These are phyloP conservation scores for Solanum sejunctum DNA, from an alignment of 257 asterid species.

Conservation along the genomic window DNA sequence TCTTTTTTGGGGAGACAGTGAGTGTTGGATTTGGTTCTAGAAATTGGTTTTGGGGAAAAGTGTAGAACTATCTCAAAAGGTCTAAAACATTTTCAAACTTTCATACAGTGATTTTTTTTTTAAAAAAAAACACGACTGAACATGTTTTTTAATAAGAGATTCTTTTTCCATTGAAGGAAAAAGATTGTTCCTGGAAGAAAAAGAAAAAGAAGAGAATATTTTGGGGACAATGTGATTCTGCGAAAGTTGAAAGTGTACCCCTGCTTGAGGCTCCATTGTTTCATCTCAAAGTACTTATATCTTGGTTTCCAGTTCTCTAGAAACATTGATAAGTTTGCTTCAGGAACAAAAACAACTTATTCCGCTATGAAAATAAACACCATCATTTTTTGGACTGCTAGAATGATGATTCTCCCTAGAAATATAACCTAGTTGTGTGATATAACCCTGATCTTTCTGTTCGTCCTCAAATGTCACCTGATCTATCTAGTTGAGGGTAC, in stretches of 20 bases:
- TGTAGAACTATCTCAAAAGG: not conserved
- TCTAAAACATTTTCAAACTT: not conserved
- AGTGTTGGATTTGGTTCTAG: not conserved
- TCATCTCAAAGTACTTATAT: not conserved
- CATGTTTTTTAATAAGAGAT: not conserved
- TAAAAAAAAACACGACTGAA: not conserved
- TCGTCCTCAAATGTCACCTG: not conserved
- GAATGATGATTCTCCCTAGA: not conserved
- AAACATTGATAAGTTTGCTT: not conserved
- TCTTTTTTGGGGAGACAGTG: not conserved
- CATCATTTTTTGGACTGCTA: not conserved
- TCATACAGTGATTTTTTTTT: not conserved
- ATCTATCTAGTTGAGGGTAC: not conserved
- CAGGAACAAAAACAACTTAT: not conserved
- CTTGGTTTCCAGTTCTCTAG: not conserved
- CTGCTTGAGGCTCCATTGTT: not conserved
- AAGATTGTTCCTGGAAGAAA: not conserved
- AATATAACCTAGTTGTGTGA: not conserved
- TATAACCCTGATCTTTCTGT: not conserved
- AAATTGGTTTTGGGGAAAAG: not conserved
- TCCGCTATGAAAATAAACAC: not conserved
- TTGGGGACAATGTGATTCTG: not conserved
- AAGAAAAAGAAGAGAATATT: not conserved
- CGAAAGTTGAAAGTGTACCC: not conserved
- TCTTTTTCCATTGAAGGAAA: not conserved